These are phyloP conservation scores for Cicer bijugum DNA, from an alignment of 306 rosid genomes.

Conservation along the genomic window DNA sequence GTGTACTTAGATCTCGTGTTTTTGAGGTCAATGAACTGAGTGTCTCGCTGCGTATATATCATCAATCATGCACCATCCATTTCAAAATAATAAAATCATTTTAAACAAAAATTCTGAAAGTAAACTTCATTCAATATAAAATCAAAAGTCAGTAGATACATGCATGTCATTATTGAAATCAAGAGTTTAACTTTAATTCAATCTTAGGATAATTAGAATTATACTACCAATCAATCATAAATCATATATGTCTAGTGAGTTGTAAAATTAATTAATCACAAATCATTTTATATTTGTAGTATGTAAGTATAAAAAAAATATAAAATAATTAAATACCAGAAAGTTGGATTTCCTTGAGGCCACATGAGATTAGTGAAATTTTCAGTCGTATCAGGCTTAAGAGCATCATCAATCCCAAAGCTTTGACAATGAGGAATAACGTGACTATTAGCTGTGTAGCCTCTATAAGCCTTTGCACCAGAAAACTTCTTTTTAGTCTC, in stretches of 20 bases:
- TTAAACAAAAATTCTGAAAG: background rate
- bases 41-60: slow-evolving; percentile 46
- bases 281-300: too few relatives aligned
- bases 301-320: too few relatives aligned
- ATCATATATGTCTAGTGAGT: too few relatives aligned
- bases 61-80: background rate
- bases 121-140: background rate
- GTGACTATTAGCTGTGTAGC: slow-evolving; percentile 44
- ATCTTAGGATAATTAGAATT: too few relatives aligned
- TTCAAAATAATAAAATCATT: too few relatives aligned
- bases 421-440: slow-evolving; percentile 47
- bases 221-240: too few relatives aligned
- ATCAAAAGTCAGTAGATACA: background rate
- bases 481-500: slow-evolving; percentile 52
- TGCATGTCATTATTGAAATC: background rate
- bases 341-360: slow-evolving; percentile 58
- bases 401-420: slow-evolving; percentile 56
- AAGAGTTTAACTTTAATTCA: too few relatives aligned
- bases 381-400: background rate
- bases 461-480: slow-evolving; percentile 45
- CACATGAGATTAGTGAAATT: slow-evolving; percentile 62
- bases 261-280: too few relatives aligned
- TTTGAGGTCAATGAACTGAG: slow-evolving; percentile 45
- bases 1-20: slow-evolving; percentile 41
- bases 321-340: slow-evolving; percentile 43